Conservation (phyloP, 495 filamentous ascomycete genomes). For the Penicillium cinerascens region DNA sequence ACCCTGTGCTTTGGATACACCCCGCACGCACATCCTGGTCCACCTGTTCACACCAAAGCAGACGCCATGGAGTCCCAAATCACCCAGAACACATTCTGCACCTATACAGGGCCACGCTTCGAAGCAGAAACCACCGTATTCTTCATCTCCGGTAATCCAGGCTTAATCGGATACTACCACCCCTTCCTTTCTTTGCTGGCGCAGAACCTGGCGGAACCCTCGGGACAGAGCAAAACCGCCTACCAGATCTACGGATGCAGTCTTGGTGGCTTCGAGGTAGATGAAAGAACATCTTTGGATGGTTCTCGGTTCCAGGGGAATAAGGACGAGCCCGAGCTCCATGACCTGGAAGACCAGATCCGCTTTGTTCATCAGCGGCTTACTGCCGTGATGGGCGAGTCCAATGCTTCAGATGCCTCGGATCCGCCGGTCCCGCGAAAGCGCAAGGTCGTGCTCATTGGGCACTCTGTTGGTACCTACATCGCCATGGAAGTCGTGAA, state of each 20-base stretch:
- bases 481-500: slow-evolving; percentile 71
- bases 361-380: slow-evolving; percentile 33
- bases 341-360: slow-evolving; percentile 63
- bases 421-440: not conserved
- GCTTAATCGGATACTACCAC: slow-evolving; percentile 76
- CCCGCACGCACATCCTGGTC: not conserved
- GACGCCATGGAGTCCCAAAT: slow-evolving; percentile 25
- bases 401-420: not conserved
- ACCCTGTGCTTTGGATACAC: not conserved
- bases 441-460: slow-evolving; percentile 67
- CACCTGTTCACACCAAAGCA: not conserved
- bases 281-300: not conserved
- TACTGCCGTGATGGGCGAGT: slow-evolving; percentile 14
- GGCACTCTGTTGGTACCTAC: slow-evolving; percentile 79
- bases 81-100: slow-evolving; percentile 33
- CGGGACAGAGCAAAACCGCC: not conserved
- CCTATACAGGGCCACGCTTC: slow-evolving; percentile 10
- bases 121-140: slow-evolving; percentile 40
- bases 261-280: slow-evolving; percentile 68
- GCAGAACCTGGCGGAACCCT: slow-evolving; percentile 10
- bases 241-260: slow-evolving; percentile 63
- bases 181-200: slow-evolving; percentile 60
- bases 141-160: slow-evolving; percentile 87
- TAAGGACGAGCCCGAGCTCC: slow-evolving; percentile 3
- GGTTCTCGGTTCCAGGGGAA: not conserved